Conservation (phyloP, 805 yeast species). For the Wickerhamomyces alni region DNA sequence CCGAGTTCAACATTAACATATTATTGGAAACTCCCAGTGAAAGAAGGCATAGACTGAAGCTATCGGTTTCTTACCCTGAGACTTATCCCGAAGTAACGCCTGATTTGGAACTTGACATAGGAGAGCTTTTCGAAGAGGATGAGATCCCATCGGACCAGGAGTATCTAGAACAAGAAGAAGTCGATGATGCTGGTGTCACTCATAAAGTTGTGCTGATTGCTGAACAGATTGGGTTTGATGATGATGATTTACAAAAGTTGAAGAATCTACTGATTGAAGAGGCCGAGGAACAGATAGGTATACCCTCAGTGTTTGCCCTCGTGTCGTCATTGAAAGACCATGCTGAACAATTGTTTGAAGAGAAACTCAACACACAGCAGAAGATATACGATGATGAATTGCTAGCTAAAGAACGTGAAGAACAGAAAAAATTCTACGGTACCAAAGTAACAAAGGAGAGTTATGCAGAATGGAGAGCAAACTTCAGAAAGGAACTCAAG, state of each 20-base stretch:
- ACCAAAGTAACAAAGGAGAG: constrained; percentile 81
- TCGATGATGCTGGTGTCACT: constrained; percentile 38
- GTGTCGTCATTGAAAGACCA: constrained; percentile 73
- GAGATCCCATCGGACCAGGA: constrained; percentile 2
- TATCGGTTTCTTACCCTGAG: constrained; percentile 69
- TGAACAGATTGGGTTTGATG: constrained; percentile 51
- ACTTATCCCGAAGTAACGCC: constrained; percentile 82
- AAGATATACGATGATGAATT: constrained; percentile 52
- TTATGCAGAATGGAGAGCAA: constrained; percentile 65
- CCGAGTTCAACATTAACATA: constrained; percentile 52
- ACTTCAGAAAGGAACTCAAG: constrained; percentile 69
- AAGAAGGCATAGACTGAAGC: constrained; percentile 46
- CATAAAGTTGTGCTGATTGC: constrained; percentile 48
- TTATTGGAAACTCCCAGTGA: constrained; percentile 63
- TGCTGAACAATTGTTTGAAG: constrained; percentile 63
- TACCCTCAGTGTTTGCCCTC: constrained; percentile 85
- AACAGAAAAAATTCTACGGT: constrained; percentile 86
- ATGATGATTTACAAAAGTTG: constrained; percentile 38
- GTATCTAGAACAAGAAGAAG: constrained; percentile 26
- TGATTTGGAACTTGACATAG: constrained; percentile 30
- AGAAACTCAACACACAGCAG: constrained; percentile 50
- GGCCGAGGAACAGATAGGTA: constrained; percentile 78
- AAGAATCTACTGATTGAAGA: constrained; percentile 41
- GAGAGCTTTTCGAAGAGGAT: constrained; percentile 8
- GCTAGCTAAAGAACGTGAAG: constrained; percentile 65